Base-by-base conservation (phyloP, 148 eudicot species). In the Cornus controversa region DNA sequence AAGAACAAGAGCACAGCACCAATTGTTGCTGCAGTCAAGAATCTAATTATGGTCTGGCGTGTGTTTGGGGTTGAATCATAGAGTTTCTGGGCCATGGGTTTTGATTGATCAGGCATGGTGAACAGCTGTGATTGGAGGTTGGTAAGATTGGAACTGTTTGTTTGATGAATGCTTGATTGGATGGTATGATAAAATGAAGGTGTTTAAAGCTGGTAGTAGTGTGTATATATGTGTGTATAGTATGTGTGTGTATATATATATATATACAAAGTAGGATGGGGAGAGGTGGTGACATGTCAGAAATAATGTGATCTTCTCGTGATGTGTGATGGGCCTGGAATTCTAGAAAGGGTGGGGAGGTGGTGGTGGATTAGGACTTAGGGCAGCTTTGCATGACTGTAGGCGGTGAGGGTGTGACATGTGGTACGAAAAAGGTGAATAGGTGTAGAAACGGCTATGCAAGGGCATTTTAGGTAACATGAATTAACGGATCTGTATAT, bases 91-190 rank as follows among this genome's bases (percentile, higher is more conserved):
- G 80, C 34, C 63, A 57, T 57, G 25, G 78, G 74, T 74, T 45
- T 81, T 8, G 74, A 42, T 58, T 78, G 81, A 36, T 79, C 76
- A 5, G 77, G 57, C 79, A 71, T 76, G 67, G 31, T 68, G 50
- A 11, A 68, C 72, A 34, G 66, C 73, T 31, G 45, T 68, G 45
- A 76, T 67, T 58, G 26, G 7, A 34, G 27, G 7, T 50, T 2
- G 20, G 57, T 1, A 50, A 11, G 57, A 16, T 50, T 16, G 20
- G 57, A 50, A 7, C 0, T 14, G 57, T 5, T 5, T 50, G 4
- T 13, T 14, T 11, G 57, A 15, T 11, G 16, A 50, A 50, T 47
- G 6, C 2, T 40, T 40, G 45, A 40, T 40, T 40, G 45, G 45
- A 40, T 4, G 6, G 9, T 3, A 6, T 40, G 45, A 40, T 6